Evolutionary conservation across 768 basidiomycete genomes (phyloP).

Genomic region (Kwoniella dendrophila): DNA sequence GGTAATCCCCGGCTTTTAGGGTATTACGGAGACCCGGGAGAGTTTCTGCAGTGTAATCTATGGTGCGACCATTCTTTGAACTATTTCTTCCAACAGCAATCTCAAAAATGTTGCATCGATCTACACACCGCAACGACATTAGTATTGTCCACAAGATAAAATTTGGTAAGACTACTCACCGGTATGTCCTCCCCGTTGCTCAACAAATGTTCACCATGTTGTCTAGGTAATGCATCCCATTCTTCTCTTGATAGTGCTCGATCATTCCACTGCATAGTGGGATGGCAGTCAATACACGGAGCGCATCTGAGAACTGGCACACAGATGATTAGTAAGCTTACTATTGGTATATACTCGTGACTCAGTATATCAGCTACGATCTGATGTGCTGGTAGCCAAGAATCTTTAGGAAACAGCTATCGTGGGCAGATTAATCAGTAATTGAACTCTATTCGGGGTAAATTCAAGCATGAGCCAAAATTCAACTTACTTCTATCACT

Average conservation of each 20-base stretch:
- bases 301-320: background rate
- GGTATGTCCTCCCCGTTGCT: conserved; percentile 32
- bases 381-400: conserved; percentile 35
- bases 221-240: conserved; percentile 22
- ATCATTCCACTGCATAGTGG: conserved; percentile 34
- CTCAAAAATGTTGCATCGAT: conserved; percentile 14
- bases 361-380: conserved; percentile 28
- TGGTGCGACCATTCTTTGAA: conserved; percentile 12
- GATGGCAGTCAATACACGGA: background rate
- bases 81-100: conserved; percentile 17
- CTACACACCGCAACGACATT: background rate
- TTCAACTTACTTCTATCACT: conserved; percentile 26
- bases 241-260: conserved; percentile 24
- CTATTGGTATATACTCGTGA: conserved; percentile 32
- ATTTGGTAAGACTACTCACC: conserved; percentile 15
- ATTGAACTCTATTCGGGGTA: background rate
- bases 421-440: background rate
- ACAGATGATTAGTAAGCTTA: conserved; percentile 12
- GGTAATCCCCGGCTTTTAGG: too few relatives aligned
- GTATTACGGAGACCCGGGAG: too few relatives aligned
- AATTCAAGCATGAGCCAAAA: background rate
- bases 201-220: conserved; percentile 19
- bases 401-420: conserved; percentile 4
- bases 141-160: background rate
- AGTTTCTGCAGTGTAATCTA: too few relatives aligned